Conservation (phyloP, 306 rosid genomes). For the Medicago arabica region DNA sequence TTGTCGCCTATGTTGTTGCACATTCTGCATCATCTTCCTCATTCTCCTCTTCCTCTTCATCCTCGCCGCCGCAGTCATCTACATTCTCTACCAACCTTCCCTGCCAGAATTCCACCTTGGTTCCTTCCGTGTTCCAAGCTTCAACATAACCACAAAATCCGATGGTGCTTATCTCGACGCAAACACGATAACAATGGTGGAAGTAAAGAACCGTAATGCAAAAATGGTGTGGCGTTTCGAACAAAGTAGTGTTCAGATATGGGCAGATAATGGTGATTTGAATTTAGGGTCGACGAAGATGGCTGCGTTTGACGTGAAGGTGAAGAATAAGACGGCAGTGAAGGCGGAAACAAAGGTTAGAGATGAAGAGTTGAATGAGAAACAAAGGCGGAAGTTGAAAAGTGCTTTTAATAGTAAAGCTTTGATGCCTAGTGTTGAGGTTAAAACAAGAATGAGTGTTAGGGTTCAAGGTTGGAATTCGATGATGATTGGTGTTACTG, state of each 20-base stretch:
- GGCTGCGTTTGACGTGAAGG: constrained; percentile 49
- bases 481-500: constrained; percentile 44
- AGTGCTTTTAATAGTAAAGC: constrained; percentile 40
- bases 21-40: constrained; percentile 49
- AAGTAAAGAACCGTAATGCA: constrained; percentile 59
- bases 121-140: constrained; percentile 55
- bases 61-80: constrained; percentile 56
- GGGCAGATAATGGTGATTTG: constrained; percentile 33
- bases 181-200: constrained; percentile 49
- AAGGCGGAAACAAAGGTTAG: constrained; percentile 54
- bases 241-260: background rate
- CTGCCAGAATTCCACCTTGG: constrained; percentile 63
- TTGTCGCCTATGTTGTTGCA: constrained; percentile 62
- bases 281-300: constrained; percentile 39
- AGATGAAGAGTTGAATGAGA: constrained; percentile 44
- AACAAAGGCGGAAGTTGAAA: constrained; percentile 48
- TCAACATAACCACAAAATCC: constrained; percentile 50
- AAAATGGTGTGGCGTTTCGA: constrained; percentile 54
- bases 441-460: constrained; percentile 49
- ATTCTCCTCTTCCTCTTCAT: constrained; percentile 42
- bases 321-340: constrained; percentile 42
- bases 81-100: constrained; percentile 61
- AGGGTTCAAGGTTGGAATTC: constrained; percentile 49
- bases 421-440: constrained; percentile 52
- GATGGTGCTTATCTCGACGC: constrained; percentile 63